Base-by-base conservation (phyloP, 345 rosid genomes). In the Hypericum perforatum region DNA sequence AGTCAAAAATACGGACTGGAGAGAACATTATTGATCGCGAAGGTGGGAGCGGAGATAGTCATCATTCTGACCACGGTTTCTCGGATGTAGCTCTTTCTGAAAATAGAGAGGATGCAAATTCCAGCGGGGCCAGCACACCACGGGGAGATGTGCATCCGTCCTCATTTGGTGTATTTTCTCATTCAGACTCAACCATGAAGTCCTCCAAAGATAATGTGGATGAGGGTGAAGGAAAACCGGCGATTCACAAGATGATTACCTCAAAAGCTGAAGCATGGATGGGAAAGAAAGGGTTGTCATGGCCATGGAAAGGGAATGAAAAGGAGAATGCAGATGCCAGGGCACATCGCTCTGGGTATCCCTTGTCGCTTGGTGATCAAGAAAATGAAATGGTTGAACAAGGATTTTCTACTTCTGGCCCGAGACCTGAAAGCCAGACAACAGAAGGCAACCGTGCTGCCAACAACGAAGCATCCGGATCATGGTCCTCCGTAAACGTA, bases 251-350 rank as follows among this genome's bases (percentile, higher is more conserved):
- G 76, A 75, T 74, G 52, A 65, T 83, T 54, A 65, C 91, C 56
- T 77, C 89, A 43, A 89, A 76, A 65, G 95, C 97, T 41, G 92
- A 83, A 73, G 92, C 85, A 53, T 83, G 91, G 92, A 82, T 92
- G 63, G 84, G 71, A 57, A 85, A 74, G 82, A 85, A 80, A 67
- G 94, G 95, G 32, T 56, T 92, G 57, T 66, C 95, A 37, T 92
- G 96, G 97, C 98, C 95, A 36, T 92, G 95, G 98, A 92, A 80
- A 70, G 94, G 86, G 63, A 82, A 77, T 61, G 98, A 80, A 68
- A 77, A 41, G 58, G 97, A 82, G 64, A 81, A 63, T 54, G 63
- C 74, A 36, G 95, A 88, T 52, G 73, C 65, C 65, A 81, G 54
- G 63, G 62, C 72, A 58, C 59, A 62, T 50, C 74, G 64, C 60